Base-by-base conservation (phyloP, 225 moss, liverwort and hornwort genomes). In the Pseudoscleropodium purum region DNA sequence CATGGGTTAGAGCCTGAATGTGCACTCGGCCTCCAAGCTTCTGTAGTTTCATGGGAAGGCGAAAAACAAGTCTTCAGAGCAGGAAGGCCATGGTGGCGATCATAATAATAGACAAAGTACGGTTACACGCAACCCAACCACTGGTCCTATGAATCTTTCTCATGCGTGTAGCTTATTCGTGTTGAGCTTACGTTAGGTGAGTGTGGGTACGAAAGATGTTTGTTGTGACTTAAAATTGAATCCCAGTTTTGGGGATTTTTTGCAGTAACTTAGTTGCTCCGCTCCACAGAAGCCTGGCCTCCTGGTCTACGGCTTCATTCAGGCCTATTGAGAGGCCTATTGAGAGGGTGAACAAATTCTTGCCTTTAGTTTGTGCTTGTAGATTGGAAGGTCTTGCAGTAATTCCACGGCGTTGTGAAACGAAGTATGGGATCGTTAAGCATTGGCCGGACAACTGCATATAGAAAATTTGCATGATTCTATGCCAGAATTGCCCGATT, bases 1-100 rank as follows among this genome's bases (percentile, higher is more conserved):
- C 95, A 95, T 90, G 95, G 95, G 31, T 18, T 87, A 59, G 95
- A 95, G 82, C 95, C 94, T 77, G 94, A 92, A n/a, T 92, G 94
- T 89, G 95, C 94, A 8, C 89, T 95, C 19, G 95, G 95, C 59
- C 93, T 95, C 74, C 95, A 95, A 84, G 95, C 95, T 56, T 95
- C 95, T 15, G 91, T 92, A 15, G 69, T 95, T 67, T 92, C 95
- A 59, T 95, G 95, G 95, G 95, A 93, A 87, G 93, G 95, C 27
- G 94, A 95, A 82, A 75, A 69, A 5, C 88, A 87, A 76, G 86
- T 86, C 37, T 94, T 94, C 49, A 75, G 91, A 91, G 95, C 95
- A 82, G 95, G 95, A 84, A 89, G 78, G 36, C 95, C 95, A 41
- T 94, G 94, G 94, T 95, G 95, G 95, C 89, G 90, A 20, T 89